These are phyloP conservation scores for Corylus heterophylla DNA, from an alignment of 306 rosid genomes.

Conservation along the genomic window DNA sequence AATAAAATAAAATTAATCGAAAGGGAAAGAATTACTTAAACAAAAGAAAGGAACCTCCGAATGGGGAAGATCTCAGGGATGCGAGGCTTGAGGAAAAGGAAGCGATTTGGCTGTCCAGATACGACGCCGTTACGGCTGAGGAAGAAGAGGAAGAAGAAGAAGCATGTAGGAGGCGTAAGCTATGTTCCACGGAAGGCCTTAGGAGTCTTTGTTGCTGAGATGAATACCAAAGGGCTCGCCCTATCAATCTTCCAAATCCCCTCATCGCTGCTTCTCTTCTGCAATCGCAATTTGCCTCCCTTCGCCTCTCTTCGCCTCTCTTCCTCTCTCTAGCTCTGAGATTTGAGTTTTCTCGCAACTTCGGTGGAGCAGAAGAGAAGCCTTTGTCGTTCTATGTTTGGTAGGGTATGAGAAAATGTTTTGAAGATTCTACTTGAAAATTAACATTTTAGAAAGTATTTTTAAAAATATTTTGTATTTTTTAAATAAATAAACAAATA, in stretches of 20 bases:
- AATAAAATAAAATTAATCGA: background rate
- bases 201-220: constrained; percentile 4
- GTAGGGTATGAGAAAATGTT: too few species aligned
- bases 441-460: too few species aligned
- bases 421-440: too few species aligned
- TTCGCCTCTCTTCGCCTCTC: too few species aligned
- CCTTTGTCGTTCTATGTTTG: too few species aligned
- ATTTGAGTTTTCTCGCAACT: too few species aligned
- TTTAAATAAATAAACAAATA: too few species aligned
- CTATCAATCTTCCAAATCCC: constrained; percentile 40
- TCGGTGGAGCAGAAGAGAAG: too few species aligned
- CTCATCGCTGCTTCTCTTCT: constrained; percentile 36
- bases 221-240: constrained; percentile 32
- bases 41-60: constrained; percentile 38
- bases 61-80: constrained; percentile 24
- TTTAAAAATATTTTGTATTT: too few species aligned
- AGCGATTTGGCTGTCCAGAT: constrained; percentile 12
- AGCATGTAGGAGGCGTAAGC: constrained; percentile 14
- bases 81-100: constrained; percentile 24
- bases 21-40: background rate
- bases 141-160: constrained; percentile 29
- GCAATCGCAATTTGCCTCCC: background rate
- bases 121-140: constrained; percentile 34
- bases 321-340: too few species aligned
- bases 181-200: background rate